These are phyloP conservation scores for Arachnomyces sp. DNA, from an alignment of 2,329 filamentous ascomycete species.

Conservation along the genomic window DNA sequence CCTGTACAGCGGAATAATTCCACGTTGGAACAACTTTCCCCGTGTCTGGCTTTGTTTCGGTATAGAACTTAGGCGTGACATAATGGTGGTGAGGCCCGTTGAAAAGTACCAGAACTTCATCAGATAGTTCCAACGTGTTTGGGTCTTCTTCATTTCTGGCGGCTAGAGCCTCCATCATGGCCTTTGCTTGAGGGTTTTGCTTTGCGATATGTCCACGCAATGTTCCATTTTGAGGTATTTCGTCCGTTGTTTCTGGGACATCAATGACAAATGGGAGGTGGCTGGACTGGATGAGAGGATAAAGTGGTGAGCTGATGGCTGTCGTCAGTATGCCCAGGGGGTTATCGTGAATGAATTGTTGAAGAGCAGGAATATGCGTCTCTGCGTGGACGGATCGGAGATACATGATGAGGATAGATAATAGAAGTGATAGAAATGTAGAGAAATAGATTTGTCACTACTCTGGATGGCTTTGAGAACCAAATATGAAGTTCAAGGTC, in stretches of 20 bases:
- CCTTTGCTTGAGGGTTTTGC: conserved; percentile 56
- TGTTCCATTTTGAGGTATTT: conserved; percentile 32
- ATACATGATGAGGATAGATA: conserved; percentile 41
- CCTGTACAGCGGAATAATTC: conserved; percentile 61
- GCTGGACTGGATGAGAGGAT: conserved; percentile 48
- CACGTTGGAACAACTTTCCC: conserved; percentile 63
- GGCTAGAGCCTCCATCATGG: conserved; percentile 44
- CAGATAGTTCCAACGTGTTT: conserved; percentile 22
- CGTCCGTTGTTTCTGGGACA: conserved; percentile 28
- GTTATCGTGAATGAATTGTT: conserved; percentile 50
- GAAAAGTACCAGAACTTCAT: conserved; percentile 58
- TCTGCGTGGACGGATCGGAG: conserved; percentile 49
- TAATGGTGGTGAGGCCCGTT: conserved; percentile 53
- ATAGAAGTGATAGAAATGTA: too few species aligned
- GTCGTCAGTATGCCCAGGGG: conserved; percentile 57
- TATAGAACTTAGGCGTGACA: conserved; percentile 61
- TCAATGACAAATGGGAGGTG: conserved; percentile 56
- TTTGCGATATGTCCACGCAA: conserved; percentile 56
- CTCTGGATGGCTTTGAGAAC: too few species aligned
- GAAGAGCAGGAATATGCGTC: conserved; percentile 40
- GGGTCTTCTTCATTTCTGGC: conserved; percentile 23
- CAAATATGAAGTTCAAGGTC: too few species aligned
- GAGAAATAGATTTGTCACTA: too few species aligned
- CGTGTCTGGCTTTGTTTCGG: conserved; percentile 53
- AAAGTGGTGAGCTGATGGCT: conserved; percentile 43